These are phyloP conservation scores for Tinospora cordifolia DNA, from an alignment of 164 flowering plant genomes.

Conservation along the genomic window DNA sequence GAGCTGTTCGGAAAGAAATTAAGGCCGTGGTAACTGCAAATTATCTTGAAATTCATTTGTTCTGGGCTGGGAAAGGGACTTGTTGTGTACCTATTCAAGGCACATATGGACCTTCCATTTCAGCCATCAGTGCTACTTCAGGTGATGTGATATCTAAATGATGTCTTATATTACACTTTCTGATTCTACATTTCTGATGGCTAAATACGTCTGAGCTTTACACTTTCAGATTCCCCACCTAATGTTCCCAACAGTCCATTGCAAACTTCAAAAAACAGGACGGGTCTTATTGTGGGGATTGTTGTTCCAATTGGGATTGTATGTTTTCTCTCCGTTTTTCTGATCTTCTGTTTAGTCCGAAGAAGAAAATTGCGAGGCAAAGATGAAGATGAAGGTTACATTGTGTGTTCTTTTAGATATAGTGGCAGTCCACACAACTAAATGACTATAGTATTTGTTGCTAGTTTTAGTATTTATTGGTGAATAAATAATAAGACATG, in stretches of 20 bases:
- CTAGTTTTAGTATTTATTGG: not conserved
- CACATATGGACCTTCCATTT: constrained; percentile 72
- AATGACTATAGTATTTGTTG: not conserved
- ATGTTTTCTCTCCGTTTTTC: constrained; percentile 24
- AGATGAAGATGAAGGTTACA: constrained; percentile 48
- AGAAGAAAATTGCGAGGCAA: constrained; percentile 25
- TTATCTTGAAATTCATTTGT: constrained; percentile 71
- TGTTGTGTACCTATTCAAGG: constrained; percentile 73
- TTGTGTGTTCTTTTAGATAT: not conserved
- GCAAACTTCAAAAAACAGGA: constrained; percentile 26
- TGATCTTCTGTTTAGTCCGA: constrained; percentile 20
- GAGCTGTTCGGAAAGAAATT: constrained; percentile 37
- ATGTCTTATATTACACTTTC: not conserved
- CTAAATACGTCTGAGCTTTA: not conserved
- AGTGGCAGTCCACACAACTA: not conserved
- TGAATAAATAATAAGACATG: not conserved
- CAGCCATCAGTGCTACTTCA: constrained; percentile 75
- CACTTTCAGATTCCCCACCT: constrained; percentile 50
- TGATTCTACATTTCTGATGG: not conserved
- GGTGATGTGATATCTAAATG: constrained; percentile 29
- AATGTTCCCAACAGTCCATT: constrained; percentile 46
- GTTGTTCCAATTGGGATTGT: constrained; percentile 35
- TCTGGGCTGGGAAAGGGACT: constrained; percentile 97
- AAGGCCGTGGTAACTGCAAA: constrained; percentile 47
- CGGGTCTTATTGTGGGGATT: constrained; percentile 54